Evolutionary conservation across 164 flowering plant genomes (phyloP), one percentile per base, ranked within the genome.

Genomic region (Stephania japonica): DNA sequence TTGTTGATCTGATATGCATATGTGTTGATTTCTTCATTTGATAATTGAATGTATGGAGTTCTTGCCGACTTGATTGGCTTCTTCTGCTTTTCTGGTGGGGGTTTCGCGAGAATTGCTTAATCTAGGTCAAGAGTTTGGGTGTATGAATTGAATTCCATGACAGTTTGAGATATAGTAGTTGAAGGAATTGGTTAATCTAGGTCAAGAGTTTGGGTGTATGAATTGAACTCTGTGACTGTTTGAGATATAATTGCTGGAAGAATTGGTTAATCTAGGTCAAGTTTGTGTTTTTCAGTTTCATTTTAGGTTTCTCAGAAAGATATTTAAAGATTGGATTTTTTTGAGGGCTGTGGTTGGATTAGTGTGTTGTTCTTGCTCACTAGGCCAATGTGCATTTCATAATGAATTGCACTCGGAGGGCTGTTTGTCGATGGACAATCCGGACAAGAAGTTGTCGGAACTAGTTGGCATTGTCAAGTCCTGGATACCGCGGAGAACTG

Each of bases 401-500:
- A 78, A 93, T 91, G 97, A 85, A 71, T 70, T 80, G 87, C 83
- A 65, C 61, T 41, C 69, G 84, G 77, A 67, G 82, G 83, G 70
- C 74, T 80, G 50, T 69, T 75, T 68, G 82, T 85, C 83, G 70
- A 94, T 94, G 98, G 97, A 87, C 73, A 62, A 83, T 66, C 72
- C 88, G 1, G 83, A 83, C 80, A 88, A 83, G 73, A 75, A 83
- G 68, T 80, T 85, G 63, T 84, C 83, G 73, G 95, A 89, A 73
- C 42, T 91, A 62, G 78, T 87, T 65, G 85, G 79, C 56, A 38
- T 78, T 24, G 65, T 90, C 43, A 90, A 86, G 72, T 87, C 97
- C 65, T 92, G 97, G 97, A 77, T 94, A 78, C 90, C 90, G 77
- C 81, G 90, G 85, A 83, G 87, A 69, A 78, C 92, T 3, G 90